phyloP scores from a whole-genome alignment of 164 flowering plant genomes.

The Cinnamomum micranthum region DNA sequence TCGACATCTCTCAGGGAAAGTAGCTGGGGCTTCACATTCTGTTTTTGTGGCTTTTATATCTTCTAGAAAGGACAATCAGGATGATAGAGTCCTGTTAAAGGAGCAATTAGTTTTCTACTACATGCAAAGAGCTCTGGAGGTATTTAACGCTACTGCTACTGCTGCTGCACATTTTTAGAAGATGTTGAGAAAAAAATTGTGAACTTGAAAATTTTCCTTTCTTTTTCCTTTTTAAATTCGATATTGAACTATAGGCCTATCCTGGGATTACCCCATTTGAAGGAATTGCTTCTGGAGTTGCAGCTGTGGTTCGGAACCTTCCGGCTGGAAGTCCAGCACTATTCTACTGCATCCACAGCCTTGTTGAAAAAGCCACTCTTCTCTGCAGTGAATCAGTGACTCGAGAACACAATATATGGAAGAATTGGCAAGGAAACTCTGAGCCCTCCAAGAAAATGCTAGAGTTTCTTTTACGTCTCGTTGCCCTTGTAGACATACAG shows the following conservation, averaged over 20 bases:
- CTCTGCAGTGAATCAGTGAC: constrained; percentile 43
- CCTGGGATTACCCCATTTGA: constrained; percentile 87
- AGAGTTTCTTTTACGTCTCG: constrained; percentile 73
- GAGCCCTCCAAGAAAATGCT: constrained; percentile 62
- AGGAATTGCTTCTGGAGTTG: constrained; percentile 90
- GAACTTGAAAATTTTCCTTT: background rate
- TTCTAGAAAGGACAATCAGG: constrained; percentile 54
- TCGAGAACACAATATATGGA: constrained; percentile 40
- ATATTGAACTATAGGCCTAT: constrained; percentile 47
- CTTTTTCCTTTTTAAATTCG: background rate
- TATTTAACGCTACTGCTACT: constrained; percentile 17
- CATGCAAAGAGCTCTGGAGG: constrained; percentile 77
- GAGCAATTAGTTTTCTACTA: constrained; percentile 88
- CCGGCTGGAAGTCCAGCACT: constrained; percentile 93
- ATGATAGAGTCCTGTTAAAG: constrained; percentile 56
- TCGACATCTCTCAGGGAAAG: constrained; percentile 79
- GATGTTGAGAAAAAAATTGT: background rate
- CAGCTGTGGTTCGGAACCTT: constrained; percentile 74
- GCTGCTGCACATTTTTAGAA: background rate
- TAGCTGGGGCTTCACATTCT: constrained; percentile 80
- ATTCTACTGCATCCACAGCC: constrained; percentile 66
- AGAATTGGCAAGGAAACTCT: constrained; percentile 67
- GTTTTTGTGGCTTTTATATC: constrained; percentile 74
- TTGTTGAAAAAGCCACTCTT: constrained; percentile 51
- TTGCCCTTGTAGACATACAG: constrained; percentile 81